Evolutionary conservation across 2,329 filamentous ascomycete genomes (phyloP).

Genomic region (Aspergillus fumigatus): DNA sequence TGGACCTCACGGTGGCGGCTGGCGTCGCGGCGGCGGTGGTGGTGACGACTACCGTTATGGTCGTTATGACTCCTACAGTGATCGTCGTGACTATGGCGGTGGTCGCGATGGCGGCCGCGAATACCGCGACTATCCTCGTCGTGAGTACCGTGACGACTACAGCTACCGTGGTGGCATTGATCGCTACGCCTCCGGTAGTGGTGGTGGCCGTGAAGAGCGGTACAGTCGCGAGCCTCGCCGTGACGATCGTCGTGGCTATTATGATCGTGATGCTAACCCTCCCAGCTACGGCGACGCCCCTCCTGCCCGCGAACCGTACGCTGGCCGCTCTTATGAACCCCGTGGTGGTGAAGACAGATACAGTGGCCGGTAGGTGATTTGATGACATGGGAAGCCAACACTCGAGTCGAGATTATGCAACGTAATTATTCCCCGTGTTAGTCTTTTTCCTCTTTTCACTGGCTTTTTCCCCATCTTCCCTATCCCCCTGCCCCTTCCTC

Average conservation of each 20-base stretch:
- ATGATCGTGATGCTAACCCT: constrained; percentile 51
- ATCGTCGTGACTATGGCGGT: constrained; percentile 48
- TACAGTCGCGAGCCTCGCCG: constrained; percentile 42
- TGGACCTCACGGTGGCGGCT: constrained; percentile 47
- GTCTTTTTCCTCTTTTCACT: constrained; percentile 15
- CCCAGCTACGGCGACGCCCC: constrained; percentile 40
- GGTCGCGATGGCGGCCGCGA: constrained; percentile 27
- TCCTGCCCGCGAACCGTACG: constrained; percentile 35
- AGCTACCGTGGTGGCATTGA: constrained; percentile 37
- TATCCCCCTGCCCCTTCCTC: constrained; percentile 14
- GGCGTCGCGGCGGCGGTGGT: constrained; percentile 36
- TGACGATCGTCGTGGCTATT: constrained; percentile 47
- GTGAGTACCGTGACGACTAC: constrained; percentile 44
- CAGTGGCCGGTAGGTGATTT: constrained; percentile 37
- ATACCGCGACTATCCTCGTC: constrained; percentile 46
- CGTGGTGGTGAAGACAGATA: constrained; percentile 36
- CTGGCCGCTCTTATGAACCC: constrained; percentile 36
- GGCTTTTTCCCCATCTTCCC: constrained; percentile 13
- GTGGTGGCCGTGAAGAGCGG: constrained; percentile 39
- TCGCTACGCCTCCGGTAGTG: constrained; percentile 34
- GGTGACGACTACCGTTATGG: constrained; percentile 41
- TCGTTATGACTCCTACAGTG: constrained; percentile 44
- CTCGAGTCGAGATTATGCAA: constrained; percentile 14
- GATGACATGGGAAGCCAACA: constrained; percentile 15
- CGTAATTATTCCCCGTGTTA: constrained; percentile 11